A percentile compares a stretch with the other conserved stretches of the same genome.
These are phyloP conservation scores for Phytophthora sojae DNA, from an alignment of 352 stramenopile species.

Conservation along the genomic window DNA sequence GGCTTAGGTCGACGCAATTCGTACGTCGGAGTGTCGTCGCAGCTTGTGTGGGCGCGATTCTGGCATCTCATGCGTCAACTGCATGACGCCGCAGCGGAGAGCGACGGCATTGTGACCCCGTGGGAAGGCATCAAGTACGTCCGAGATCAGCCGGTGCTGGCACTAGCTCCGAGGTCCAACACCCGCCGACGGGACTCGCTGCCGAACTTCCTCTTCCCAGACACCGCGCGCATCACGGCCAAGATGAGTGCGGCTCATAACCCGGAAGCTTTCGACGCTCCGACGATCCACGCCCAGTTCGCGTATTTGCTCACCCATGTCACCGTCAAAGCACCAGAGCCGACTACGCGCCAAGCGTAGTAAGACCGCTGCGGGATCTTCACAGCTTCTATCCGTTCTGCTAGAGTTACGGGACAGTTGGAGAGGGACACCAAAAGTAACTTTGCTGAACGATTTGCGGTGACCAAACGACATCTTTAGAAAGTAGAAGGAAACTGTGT, in stretches of 20 bases:
- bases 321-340: slow-evolving; percentile 14
- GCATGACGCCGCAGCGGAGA: slow-evolving; percentile 71
- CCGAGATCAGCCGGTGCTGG: slow-evolving; percentile 36
- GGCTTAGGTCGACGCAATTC: slow-evolving; percentile 27
- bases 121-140: slow-evolving; percentile 53
- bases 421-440: too few relatives aligned
- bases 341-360: slow-evolving; percentile 1
- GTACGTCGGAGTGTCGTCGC: slow-evolving; percentile 55
- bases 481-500: too few relatives aligned
- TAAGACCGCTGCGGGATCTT: too few relatives aligned
- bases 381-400: too few relatives aligned
- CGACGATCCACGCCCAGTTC: slow-evolving; percentile 63
- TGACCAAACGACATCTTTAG: too few relatives aligned
- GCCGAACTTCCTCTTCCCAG: slow-evolving; percentile 75
- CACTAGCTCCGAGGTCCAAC: slow-evolving; percentile 54
- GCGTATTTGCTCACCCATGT: slow-evolving; percentile 32
- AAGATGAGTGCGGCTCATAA: slow-evolving; percentile 52
- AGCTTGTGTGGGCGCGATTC: slow-evolving; percentile 77
- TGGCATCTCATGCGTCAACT: slow-evolving; percentile 87
- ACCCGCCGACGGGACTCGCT: slow-evolving; percentile 56
- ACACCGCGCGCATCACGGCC: slow-evolving; percentile 68
- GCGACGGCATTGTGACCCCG: slow-evolving; percentile 64
- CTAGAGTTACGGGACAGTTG: too few relatives aligned
- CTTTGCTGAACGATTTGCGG: too few relatives aligned
- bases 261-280: slow-evolving; percentile 64